These are phyloP conservation scores for Phycomyces nitens DNA, from an alignment of 192 early-diverging fungal genomes.

Conservation along the genomic window DNA sequence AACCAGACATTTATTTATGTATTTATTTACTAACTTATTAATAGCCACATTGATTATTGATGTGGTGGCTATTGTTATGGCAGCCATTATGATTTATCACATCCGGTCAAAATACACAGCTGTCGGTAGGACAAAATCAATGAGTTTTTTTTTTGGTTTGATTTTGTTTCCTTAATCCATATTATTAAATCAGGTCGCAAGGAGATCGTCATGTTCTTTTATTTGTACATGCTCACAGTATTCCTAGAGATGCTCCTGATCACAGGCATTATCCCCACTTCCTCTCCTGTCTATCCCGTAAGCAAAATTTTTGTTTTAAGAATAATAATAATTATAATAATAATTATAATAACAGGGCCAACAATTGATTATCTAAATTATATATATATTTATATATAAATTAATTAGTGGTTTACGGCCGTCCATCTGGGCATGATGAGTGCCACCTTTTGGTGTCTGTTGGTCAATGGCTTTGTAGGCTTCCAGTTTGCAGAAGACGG, in stretches of 20 bases:
- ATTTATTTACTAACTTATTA: background rate
- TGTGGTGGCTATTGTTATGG: slow-evolving; percentile 91
- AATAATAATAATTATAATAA: no score
- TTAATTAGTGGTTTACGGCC: slow-evolving; percentile 64
- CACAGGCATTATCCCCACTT: slow-evolving; percentile 74
- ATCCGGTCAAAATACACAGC: slow-evolving; percentile 98
- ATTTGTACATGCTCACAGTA: slow-evolving; percentile 72
- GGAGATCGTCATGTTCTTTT: slow-evolving; percentile 91
- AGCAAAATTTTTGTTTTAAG: no score
- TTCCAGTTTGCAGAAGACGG: slow-evolving; percentile 92
- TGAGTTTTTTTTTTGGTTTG: background rate
- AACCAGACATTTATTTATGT: background rate
- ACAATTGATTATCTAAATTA: slow-evolving; percentile 6
- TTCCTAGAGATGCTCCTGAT: slow-evolving; percentile 73
- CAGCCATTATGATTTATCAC: slow-evolving; percentile 97
- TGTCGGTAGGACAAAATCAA: slow-evolving; percentile 61
- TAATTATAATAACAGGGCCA: no score
- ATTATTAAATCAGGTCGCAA: slow-evolving; percentile 63
- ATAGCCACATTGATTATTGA: slow-evolving; percentile 90
- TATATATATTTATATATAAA: slow-evolving; percentile 5
- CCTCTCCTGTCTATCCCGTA: slow-evolving; percentile 62
- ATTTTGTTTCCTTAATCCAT: background rate
- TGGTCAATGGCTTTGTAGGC: slow-evolving; percentile 85
- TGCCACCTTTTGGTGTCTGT: slow-evolving; percentile 77
- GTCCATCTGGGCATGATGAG: slow-evolving; percentile 67